A percentile compares a stretch with the other conserved stretches of the same genome.
phyloP scores from a whole-genome alignment of 2,329 filamentous ascomycete species.

The Ophiostoma angusticollis region DNA sequence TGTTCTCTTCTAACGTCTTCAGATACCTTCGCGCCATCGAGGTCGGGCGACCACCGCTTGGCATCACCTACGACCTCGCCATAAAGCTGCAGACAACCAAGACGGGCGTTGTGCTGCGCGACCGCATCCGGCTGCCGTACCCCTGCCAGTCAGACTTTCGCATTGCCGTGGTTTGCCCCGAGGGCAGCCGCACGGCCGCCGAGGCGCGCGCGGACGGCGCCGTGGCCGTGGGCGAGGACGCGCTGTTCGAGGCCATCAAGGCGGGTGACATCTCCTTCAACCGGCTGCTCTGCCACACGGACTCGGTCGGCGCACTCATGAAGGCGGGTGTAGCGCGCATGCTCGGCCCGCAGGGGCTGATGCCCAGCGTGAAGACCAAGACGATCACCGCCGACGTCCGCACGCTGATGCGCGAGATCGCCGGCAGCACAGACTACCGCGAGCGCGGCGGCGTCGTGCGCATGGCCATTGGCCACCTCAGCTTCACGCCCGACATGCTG shows the following conservation, averaged over 20 bases:
- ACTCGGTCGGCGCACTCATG: constrained; percentile 64
- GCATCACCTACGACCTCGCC: constrained; percentile 78
- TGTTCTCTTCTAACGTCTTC: constrained; percentile 9
- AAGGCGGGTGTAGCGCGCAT: constrained; percentile 71
- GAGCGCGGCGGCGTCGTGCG: constrained; percentile 75
- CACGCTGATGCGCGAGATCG: constrained; percentile 63
- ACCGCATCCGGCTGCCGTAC: constrained; percentile 76
- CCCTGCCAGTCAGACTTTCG: constrained; percentile 78
- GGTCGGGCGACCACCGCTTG: constrained; percentile 63
- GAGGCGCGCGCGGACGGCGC: constrained; percentile 71
- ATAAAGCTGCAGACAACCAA: constrained; percentile 73
- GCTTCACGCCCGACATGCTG: constrained; percentile 77
- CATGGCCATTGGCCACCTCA: constrained; percentile 82
- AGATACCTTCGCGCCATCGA: constrained; percentile 88
- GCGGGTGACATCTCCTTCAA: constrained; percentile 75
- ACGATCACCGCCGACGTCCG: constrained; percentile 77
- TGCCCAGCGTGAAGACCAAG: constrained; percentile 80
- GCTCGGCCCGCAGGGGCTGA: constrained; percentile 78
- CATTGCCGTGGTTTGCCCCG: constrained; percentile 84
- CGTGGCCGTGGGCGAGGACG: constrained; percentile 70
- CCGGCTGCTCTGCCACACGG: constrained; percentile 70
- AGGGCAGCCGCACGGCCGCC: constrained; percentile 58
- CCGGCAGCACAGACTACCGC: constrained; percentile 75
- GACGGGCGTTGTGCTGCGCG: constrained; percentile 76
- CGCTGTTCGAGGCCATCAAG: constrained; percentile 66